Evolutionary conservation across 352 stramenopile genomes (phyloP).

Genomic region (Pythium angustatum): DNA sequence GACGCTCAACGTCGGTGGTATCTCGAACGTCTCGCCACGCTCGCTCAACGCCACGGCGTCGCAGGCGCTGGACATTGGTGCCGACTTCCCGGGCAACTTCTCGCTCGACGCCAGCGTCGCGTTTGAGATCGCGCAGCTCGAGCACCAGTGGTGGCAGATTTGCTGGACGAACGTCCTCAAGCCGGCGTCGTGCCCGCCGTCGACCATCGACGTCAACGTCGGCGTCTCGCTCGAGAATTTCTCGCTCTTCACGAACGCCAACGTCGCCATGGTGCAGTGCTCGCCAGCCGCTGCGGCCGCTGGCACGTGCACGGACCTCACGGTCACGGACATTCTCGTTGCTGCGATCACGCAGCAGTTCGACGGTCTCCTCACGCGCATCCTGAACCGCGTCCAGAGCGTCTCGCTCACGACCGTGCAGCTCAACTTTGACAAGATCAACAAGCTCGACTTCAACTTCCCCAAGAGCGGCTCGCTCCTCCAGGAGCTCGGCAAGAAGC

Average conservation of each 20-base stretch:
- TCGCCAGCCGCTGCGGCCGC: constrained; percentile 24
- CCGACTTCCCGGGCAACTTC: constrained; percentile 44
- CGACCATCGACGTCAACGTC: constrained; percentile 42
- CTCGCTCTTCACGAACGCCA: constrained; percentile 33
- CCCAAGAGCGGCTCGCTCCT: constrained; percentile 41
- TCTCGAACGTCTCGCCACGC: constrained; percentile 47
- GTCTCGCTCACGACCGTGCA: constrained; percentile 38
- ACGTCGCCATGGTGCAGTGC: constrained; percentile 46
- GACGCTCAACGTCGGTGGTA: constrained; percentile 41
- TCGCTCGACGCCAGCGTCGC: constrained; percentile 38
- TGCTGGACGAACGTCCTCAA: constrained; percentile 61
- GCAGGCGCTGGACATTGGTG: constrained; percentile 43
- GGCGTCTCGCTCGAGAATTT: constrained; percentile 41
- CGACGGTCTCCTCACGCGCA: constrained; percentile 25
- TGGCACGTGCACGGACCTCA: constrained; percentile 52
- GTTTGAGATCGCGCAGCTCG: constrained; percentile 51
- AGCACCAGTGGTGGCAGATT: constrained; percentile 66
- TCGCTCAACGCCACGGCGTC: constrained; percentile 48
- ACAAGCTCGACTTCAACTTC: constrained; percentile 54
- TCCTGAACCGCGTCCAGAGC: constrained; percentile 38
- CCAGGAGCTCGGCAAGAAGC: constrained; percentile 44
- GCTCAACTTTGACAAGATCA: constrained; percentile 49
- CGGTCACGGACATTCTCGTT: constrained; percentile 44
- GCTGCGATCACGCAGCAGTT: constrained; percentile 39
- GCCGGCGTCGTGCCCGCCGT: constrained; percentile 42